Conservation (phyloP, 129 eudicot species). For the Heracleum sosnowskyi region DNA sequence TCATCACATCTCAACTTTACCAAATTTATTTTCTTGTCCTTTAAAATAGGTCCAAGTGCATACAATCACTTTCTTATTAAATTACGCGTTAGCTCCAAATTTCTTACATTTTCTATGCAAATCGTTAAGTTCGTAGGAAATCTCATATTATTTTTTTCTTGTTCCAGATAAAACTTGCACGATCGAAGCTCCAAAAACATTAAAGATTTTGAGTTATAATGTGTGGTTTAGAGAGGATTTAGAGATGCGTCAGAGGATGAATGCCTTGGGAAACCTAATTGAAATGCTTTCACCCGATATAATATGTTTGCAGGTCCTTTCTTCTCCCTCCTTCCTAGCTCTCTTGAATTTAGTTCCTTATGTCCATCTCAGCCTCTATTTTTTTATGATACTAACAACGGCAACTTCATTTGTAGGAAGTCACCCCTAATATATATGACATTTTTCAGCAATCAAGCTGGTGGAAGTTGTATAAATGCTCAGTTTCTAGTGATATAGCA, state of each 20-base stretch:
- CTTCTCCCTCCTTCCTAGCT: not conserved
- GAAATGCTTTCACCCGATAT: conserved; percentile 69
- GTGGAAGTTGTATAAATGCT: conserved; percentile 83
- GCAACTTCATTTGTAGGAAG: conserved; percentile 48
- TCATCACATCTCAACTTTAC: not conserved
- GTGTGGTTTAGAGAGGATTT: conserved; percentile 91
- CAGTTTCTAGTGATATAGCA: conserved; percentile 47
- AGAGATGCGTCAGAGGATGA: conserved; percentile 69
- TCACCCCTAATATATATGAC: conserved; percentile 54
- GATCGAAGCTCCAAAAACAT: conserved; percentile 10
- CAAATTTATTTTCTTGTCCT: not conserved
- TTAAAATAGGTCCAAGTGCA: not conserved
- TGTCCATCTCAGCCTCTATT: not conserved
- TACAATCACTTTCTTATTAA: not conserved
- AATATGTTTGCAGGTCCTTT: conserved; percentile 77
- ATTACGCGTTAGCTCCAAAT: not conserved
- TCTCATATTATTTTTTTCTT: not conserved
- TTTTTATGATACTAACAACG: not conserved
- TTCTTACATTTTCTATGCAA: conserved; percentile 7
- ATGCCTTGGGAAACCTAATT: conserved; percentile 68
- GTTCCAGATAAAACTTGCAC: conserved; percentile 24
- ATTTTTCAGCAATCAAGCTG: conserved; percentile 58
- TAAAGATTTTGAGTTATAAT: conserved; percentile 81
- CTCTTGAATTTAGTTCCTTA: not conserved
- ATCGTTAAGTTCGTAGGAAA: not conserved